Evolutionary conservation across 2,329 filamentous ascomycete species (phyloP).

Genomic region (Nothopassalora personata): DNA sequence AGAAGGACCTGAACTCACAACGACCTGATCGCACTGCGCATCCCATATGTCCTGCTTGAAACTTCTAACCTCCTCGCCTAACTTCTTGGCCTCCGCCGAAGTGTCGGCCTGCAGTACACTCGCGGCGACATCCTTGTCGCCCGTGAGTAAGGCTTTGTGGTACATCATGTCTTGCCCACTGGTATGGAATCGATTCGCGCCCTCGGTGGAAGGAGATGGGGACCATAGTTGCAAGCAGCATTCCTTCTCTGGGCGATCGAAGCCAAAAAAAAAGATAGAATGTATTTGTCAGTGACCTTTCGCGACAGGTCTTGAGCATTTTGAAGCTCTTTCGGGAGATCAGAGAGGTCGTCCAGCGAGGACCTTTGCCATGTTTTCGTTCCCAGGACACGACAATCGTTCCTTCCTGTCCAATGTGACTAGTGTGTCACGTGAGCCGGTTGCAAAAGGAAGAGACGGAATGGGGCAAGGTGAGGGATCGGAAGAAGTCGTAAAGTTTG

Average conservation of each 20-base stretch:
- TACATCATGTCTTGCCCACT: constrained; percentile 35
- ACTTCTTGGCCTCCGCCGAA: constrained; percentile 24
- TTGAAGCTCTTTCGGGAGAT: constrained; percentile 8
- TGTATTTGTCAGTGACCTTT: constrained; percentile 20
- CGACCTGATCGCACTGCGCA: constrained; percentile 25
- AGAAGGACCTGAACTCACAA: constrained; percentile 3
- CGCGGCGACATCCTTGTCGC: constrained; percentile 25
- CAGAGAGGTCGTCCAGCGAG: constrained; percentile 14
- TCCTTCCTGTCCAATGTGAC: not conserved
- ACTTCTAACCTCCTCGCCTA: constrained; percentile 32
- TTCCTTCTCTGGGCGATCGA: constrained; percentile 18
- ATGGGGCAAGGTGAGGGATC: not conserved
- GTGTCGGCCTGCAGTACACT: constrained; percentile 24
- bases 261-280: constrained; percentile 26
- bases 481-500: not conserved
- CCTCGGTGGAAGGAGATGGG: constrained; percentile 15
- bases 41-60: constrained; percentile 32
- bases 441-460: not conserved
- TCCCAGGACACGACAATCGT: constrained; percentile 7
- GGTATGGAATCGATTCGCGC: constrained; percentile 18
- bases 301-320: constrained; percentile 16
- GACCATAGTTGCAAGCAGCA: constrained; percentile 26
- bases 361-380: constrained; percentile 13
- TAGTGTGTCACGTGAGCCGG: not conserved
- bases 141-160: constrained; percentile 33